phyloP scores from a whole-genome alignment of 352 stramenopile genomes.

The Phytopythium kandeliae region DNA sequence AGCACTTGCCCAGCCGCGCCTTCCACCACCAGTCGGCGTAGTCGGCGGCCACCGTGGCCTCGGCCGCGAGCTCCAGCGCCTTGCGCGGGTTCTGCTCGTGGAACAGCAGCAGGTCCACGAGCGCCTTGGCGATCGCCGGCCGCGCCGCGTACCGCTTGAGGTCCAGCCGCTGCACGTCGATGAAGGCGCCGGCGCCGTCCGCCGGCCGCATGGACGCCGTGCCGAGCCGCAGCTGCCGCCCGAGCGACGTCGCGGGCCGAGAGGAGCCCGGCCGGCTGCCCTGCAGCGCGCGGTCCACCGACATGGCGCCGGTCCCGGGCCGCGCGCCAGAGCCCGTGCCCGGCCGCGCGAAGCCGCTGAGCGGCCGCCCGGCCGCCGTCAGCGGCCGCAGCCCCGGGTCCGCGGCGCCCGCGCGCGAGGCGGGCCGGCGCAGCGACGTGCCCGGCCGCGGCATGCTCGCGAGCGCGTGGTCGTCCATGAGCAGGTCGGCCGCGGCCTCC shows the following conservation, averaged over 20 bases:
- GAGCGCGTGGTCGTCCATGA: conserved; percentile 93
- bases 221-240: conserved; percentile 85
- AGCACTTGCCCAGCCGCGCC: conserved; percentile 90
- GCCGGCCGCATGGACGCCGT: conserved; percentile 84
- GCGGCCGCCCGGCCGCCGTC: conserved; percentile 72
- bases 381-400: conserved; percentile 82
- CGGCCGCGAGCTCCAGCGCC: conserved; percentile 87
- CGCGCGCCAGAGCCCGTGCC: conserved; percentile 72
- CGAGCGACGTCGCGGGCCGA: conserved; percentile 84
- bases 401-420: conserved; percentile 31
- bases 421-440: conserved; percentile 87
- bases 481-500: conserved; percentile 84
- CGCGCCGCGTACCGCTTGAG: conserved; percentile 86
- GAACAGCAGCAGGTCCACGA: conserved; percentile 91
- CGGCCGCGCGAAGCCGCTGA: conserved; percentile 86
- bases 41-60: conserved; percentile 81
- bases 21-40: conserved; percentile 97
- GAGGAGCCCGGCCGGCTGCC: conserved; percentile 74
- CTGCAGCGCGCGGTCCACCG: conserved; percentile 69
- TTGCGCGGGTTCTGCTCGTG: conserved; percentile 91
- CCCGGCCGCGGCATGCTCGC: conserved; percentile 81
- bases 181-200: conserved; percentile 69
- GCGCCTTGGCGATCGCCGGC: conserved; percentile 80
- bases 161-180: conserved; percentile 88
- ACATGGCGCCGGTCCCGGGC: conserved; percentile 63